phyloP scores from a whole-genome alignment of 805 yeast species.

The Dipodascus geniculatus region DNA sequence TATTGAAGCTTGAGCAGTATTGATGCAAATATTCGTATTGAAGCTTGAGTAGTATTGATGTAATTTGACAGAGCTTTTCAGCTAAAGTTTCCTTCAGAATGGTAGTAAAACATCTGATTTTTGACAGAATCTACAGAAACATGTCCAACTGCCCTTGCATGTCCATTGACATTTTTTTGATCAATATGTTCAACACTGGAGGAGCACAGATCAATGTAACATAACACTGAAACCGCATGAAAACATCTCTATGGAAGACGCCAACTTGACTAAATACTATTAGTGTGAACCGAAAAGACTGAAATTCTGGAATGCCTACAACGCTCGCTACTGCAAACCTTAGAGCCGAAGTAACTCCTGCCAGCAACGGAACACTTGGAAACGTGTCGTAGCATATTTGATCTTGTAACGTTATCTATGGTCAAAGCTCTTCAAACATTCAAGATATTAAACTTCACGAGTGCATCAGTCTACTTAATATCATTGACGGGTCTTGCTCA shows the following conservation, averaged over 20 bases:
- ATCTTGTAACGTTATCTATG: background rate
- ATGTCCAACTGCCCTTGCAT: background rate
- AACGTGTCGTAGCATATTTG: too few relatives aligned
- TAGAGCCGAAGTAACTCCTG: too few relatives aligned
- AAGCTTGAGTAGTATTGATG: too few relatives aligned
- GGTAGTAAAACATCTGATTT: background rate
- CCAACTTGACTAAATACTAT: background rate
- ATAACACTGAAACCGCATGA: background rate
- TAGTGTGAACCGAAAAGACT: background rate
- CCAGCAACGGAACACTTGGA: too few relatives aligned
- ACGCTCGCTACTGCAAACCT: too few relatives aligned
- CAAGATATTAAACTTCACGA: background rate
- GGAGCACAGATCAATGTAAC: background rate
- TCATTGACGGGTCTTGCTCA: background rate
- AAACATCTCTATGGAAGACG: background rate
- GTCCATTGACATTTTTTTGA: too few relatives aligned
- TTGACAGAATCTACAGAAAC: too few relatives aligned
- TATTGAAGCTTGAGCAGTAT: too few relatives aligned
- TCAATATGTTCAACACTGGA: background rate
- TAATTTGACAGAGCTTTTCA: too few relatives aligned
- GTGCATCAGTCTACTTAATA: background rate
- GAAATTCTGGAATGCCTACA: too few relatives aligned
- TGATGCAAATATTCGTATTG: too few relatives aligned
- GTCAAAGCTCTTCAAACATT: conserved; percentile 1
- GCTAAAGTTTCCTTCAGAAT: too few relatives aligned